Conservation (phyloP, 148 eudicot species). For the Chenopodium album region DNA sequence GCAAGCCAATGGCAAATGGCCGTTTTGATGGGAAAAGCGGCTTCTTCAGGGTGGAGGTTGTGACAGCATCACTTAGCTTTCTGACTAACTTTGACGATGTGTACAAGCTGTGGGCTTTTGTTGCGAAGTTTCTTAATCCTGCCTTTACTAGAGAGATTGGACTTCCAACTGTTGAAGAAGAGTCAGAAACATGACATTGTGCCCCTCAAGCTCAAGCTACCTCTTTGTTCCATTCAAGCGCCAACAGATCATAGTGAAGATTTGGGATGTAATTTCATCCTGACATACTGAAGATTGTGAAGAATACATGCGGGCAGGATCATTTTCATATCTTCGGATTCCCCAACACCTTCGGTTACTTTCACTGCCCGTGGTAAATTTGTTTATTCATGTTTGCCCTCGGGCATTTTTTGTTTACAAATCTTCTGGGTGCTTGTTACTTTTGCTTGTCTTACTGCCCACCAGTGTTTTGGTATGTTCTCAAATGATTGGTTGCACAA, state of each 20-base stretch:
- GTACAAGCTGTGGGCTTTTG: slow-evolving; percentile 87
- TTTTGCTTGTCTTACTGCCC: slow-evolving; percentile 19
- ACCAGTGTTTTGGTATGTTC: slow-evolving; percentile 19
- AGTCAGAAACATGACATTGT: slow-evolving; percentile 37
- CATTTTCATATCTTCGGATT: neutral
- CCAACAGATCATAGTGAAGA: slow-evolving; percentile 12
- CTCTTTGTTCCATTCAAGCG: neutral
- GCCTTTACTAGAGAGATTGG: slow-evolving; percentile 53
- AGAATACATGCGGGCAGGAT: slow-evolving; percentile 5
- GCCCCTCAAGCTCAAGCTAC: neutral
- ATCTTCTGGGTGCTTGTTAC: slow-evolving; percentile 22
- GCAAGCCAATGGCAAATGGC: slow-evolving; percentile 79
- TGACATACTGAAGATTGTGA: slow-evolving; percentile 16
- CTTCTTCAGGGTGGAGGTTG: slow-evolving; percentile 79
- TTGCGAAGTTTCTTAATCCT: slow-evolving; percentile 82
- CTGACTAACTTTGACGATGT: slow-evolving; percentile 83
- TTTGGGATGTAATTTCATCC: neutral
- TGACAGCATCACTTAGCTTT: slow-evolving; percentile 91
- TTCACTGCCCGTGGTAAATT: slow-evolving; percentile 21
- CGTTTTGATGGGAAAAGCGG: slow-evolving; percentile 58
- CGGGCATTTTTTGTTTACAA: slow-evolving; percentile 15
- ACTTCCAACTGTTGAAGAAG: slow-evolving; percentile 63
- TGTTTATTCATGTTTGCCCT: slow-evolving; percentile 21
- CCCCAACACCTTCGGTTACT: slow-evolving; percentile 13
- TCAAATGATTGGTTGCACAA: slow-evolving; percentile 21